These are phyloP conservation scores for Abrus pulchellus DNA, from an alignment of 306 rosid species.

Conservation along the genomic window DNA sequence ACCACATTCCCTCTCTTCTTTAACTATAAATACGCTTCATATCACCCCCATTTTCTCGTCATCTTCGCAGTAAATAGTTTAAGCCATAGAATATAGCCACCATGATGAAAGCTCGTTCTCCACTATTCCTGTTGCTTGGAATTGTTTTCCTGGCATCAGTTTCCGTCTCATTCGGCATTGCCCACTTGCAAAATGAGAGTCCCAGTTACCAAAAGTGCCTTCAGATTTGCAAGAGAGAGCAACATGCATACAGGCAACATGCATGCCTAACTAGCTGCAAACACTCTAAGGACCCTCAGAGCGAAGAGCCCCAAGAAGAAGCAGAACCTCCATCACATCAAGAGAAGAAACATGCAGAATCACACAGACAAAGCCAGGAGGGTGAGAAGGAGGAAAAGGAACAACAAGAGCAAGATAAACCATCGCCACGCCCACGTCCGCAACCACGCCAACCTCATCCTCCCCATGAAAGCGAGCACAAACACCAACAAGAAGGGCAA, in stretches of 20 bases:
- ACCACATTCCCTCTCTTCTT: not conserved
- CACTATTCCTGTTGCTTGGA: conserved; percentile 47
- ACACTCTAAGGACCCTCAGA: not conserved
- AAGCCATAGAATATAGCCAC: not conserved
- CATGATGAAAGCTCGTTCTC: conserved; percentile 30
- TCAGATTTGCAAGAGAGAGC: not conserved
- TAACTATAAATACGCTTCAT: conserved; percentile 34
- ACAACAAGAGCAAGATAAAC: not conserved
- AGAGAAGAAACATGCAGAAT: not conserved
- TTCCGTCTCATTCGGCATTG: not conserved
- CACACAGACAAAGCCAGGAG: conserved; percentile 1
- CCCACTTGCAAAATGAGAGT: not conserved
- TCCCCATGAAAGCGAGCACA: too few species aligned
- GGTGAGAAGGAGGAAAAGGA: conserved; percentile 23
- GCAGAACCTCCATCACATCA: not conserved
- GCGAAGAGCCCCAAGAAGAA: not conserved
- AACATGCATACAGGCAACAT: not conserved
- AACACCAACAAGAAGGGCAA: too few species aligned
- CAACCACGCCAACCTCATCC: too few species aligned
- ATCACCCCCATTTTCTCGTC: not conserved
- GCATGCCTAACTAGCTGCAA: conserved; percentile 43
- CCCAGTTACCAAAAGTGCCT: conserved; percentile 18
- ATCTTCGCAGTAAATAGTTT: not conserved
- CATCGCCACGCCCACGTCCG: too few species aligned
- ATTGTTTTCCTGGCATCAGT: conserved; percentile 42